Evolutionary conservation across 2,329 filamentous ascomycete genomes (phyloP).

Genomic region (Botryotinia calthae): DNA sequence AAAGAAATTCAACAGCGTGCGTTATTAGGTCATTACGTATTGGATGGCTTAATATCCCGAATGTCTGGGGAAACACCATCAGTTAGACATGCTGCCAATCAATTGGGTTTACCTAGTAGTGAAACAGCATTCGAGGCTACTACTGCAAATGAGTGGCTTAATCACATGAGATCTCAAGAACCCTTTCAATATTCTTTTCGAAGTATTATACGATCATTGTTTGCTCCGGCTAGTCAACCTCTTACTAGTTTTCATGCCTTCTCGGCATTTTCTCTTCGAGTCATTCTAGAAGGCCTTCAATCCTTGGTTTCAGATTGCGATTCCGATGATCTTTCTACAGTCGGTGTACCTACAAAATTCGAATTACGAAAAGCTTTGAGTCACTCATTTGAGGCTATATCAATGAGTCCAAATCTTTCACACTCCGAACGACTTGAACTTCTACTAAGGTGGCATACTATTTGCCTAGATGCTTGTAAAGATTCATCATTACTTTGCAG

Average conservation of each 20-base stretch:
- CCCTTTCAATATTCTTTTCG: constrained; percentile 42
- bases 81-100: constrained; percentile 45
- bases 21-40: constrained; percentile 45
- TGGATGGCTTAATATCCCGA: constrained; percentile 46
- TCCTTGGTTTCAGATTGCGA: constrained; percentile 44
- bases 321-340: constrained; percentile 40
- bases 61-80: constrained; percentile 45
- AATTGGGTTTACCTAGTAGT: constrained; percentile 42
- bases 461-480: constrained; percentile 45
- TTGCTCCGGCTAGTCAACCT: constrained; percentile 37
- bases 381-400: constrained; percentile 43
- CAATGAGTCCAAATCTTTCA: constrained; percentile 37
- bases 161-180: constrained; percentile 39
- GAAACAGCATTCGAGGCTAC: constrained; percentile 44
- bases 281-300: constrained; percentile 46
- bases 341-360: constrained; percentile 43
- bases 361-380: constrained; percentile 43
- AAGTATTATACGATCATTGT: constrained; percentile 43
- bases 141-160: constrained; percentile 44
- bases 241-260: constrained; percentile 36
- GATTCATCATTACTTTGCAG: constrained; percentile 43
- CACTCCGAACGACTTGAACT: constrained; percentile 42
- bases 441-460: constrained; percentile 46
- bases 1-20: constrained; percentile 46
- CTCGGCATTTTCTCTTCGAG: constrained; percentile 44